Evolutionary conservation across 208 protist species (phyloP).

Genomic region (Leishmania martiniquensis): DNA sequence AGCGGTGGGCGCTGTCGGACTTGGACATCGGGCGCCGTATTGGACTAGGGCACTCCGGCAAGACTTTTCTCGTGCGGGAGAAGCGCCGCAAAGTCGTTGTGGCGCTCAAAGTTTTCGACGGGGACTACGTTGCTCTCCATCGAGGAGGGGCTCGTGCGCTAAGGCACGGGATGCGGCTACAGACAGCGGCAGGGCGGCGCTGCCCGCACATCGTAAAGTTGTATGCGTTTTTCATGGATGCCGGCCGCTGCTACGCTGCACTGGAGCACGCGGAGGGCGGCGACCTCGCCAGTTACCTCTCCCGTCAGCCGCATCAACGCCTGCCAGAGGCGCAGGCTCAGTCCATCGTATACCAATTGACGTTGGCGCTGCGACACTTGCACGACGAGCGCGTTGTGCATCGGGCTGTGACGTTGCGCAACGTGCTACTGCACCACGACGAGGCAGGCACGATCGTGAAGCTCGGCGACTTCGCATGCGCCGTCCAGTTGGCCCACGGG

Average conservation of each 20-base stretch:
- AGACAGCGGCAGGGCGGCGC: conserved; percentile 81
- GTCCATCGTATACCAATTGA: conserved; percentile 37
- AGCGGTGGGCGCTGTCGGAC: conserved; percentile 43
- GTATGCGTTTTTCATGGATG: conserved; percentile 97
- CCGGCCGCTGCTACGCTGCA: conserved; percentile 94
- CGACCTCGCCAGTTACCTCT: conserved; percentile 63
- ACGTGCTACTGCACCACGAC: conserved; percentile 61
- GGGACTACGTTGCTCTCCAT: conserved; percentile 17
- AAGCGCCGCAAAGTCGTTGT: conserved; percentile 45
- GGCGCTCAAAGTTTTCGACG: conserved; percentile 58
- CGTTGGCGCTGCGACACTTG: conserved; percentile 47
- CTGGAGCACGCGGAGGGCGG: conserved; percentile 96
- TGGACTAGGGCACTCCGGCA: conserved; percentile 40
- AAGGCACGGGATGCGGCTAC: conserved; percentile 96
- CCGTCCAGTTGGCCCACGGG: conserved; percentile 24
- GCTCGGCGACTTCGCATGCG: conserved; percentile 97
- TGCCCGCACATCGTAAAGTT: conserved; percentile 96
- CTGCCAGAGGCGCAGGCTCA: conserved; percentile 38
- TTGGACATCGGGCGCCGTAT: conserved; percentile 61
- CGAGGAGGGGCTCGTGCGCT: conserved; percentile 32
- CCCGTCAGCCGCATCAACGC: conserved; percentile 1
- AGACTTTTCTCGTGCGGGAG: conserved; percentile 56
- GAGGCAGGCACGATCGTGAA: conserved; percentile 58
- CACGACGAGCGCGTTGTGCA: conserved; percentile 77
- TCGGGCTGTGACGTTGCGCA: conserved; percentile 77